Evolutionary conservation across 371 early-diverging fungal genomes (phyloP), one percentile per base, ranked within the genome.

Genomic region (Mucor saturninus): DNA sequence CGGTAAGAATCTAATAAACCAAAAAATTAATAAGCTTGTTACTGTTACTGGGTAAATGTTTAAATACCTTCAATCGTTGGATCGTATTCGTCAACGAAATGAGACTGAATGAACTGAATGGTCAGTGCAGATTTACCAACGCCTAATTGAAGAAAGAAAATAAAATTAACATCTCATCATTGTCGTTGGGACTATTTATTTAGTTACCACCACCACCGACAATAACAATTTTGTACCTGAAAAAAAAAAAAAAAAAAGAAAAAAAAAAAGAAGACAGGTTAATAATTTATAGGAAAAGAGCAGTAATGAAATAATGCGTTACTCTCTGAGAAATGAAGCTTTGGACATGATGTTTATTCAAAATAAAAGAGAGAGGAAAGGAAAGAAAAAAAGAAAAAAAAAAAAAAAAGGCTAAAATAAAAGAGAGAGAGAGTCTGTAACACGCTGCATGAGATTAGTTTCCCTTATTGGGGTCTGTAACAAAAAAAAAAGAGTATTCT

Each of bases 41-140:
- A 79, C 49, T 43, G 2, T 7, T 48, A 1, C 48, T 21, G 9
- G 11, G 7, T 2, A 28, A 26, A 28, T 31, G 0, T 7, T 15
- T 45, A n/a, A 35, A 10, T 46, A 87, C 89, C 89, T 78, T 96
- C 96, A 59, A 96, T 95, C 1, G 97, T 96, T 40, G 97, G 97
- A 71, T 95, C 97, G 66, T 96, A 95, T 65, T 94, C 95, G 63
- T 96, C 94, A 30, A 93, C 90, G 71, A 95, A 96, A 63, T 92
- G 91, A 9, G 91, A 88, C 71, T 93, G 94, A 48, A 95, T 92
- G 69, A 94, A 95, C 65, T 93, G 93, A 43, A 95, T 94, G 7
- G 96, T 94, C 31, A 96, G 75, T 54, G 95, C 95, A 30, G 94
- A 93, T 82, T 95, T 90, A 58, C 88, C 91, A 51, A 91, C 91